These are phyloP conservation scores for Amanita muscaria DNA, from an alignment of 768 basidiomycete genomes.

Conservation along the genomic window DNA sequence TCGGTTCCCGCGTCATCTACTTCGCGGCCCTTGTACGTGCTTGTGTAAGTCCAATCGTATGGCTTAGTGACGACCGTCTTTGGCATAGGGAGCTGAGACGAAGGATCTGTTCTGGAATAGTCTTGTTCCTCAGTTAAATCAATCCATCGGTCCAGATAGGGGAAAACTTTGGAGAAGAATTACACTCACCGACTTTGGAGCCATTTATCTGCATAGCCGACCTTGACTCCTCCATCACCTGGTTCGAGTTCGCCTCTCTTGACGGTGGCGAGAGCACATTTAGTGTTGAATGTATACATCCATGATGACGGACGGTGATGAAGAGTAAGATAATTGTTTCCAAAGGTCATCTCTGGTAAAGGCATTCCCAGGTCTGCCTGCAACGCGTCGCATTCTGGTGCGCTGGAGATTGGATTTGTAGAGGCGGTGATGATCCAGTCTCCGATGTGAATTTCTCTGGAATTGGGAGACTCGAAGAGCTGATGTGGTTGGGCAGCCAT, in stretches of 20 bases:
- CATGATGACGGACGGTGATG: slow-evolving; percentile 58
- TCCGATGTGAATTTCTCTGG: slow-evolving; percentile 56
- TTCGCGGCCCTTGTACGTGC: slow-evolving; percentile 67
- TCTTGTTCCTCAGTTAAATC: slow-evolving; percentile 4
- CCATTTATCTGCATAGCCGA: slow-evolving; percentile 94
- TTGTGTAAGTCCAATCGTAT: slow-evolving; percentile 98
- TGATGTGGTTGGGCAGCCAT: slow-evolving; percentile 48
- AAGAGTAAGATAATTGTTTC: slow-evolving; percentile 66
- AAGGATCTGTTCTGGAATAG: slow-evolving; percentile 44
- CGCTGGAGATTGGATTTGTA: slow-evolving; percentile 75
- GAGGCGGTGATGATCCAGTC: slow-evolving; percentile 65
- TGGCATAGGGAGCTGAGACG: slow-evolving; percentile 58
- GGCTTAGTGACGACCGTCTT: slow-evolving; percentile 70
- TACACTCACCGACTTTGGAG: slow-evolving; percentile 67
- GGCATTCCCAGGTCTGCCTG: slow-evolving; percentile 64
- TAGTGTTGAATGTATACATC: slow-evolving; percentile 56
- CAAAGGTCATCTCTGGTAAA: slow-evolving; percentile 96
- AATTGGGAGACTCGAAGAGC: slow-evolving; percentile 60
- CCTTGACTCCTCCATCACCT: slow-evolving; percentile 89
- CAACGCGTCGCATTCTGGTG: slow-evolving; percentile 62
- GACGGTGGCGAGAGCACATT: slow-evolving; percentile 62
- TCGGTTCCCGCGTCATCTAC: slow-evolving; percentile 12
- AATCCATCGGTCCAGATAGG: slow-evolving; percentile 11
- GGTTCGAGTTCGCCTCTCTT: slow-evolving; percentile 65
- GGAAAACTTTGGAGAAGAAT: slow-evolving; percentile 4